Conservation (phyloP, 768 basidiomycete genomes). For the Pisolithus orientalis region DNA sequence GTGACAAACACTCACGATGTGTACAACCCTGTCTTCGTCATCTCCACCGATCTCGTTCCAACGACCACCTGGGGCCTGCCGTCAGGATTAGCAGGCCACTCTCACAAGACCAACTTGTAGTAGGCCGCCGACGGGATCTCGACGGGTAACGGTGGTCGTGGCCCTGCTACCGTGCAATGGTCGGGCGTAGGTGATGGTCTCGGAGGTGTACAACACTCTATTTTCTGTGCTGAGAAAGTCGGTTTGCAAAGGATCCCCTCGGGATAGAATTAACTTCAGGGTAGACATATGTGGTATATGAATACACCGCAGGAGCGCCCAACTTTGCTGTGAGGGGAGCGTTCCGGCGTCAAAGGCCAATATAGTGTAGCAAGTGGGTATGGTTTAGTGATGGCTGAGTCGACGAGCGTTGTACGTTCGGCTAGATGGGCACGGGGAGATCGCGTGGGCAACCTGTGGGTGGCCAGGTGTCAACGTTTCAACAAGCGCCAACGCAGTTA, state of each 20-base stretch:
- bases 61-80: slow-evolving; percentile 13
- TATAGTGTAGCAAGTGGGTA: too few species aligned
- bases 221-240: slow-evolving; percentile 14
- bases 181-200: slow-evolving; percentile 9
- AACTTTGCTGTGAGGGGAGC: slow-evolving; percentile 5
- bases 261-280: slow-evolving; percentile 12
- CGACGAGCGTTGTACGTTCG: too few species aligned
- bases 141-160: slow-evolving; percentile 20
- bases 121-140: slow-evolving; percentile 11
- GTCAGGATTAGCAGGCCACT: slow-evolving; percentile 16
- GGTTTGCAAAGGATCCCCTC: slow-evolving; percentile 20
- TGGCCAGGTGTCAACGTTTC: too few species aligned
- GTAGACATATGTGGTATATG: slow-evolving; percentile 13
- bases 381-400: too few species aligned
- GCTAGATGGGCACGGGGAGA: too few species aligned
- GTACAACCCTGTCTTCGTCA: slow-evolving; percentile 16
- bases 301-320: not conserved
- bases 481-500: too few species aligned
- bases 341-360: not conserved
- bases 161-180: slow-evolving; percentile 10
- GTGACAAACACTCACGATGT: slow-evolving; percentile 14
- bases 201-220: slow-evolving; percentile 10
- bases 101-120: slow-evolving; percentile 25
- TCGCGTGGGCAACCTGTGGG: too few species aligned
- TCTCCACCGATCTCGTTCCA: slow-evolving; percentile 19